Percentiles rank a stretch among this genome's conserved stretches.
phyloP scores from a whole-genome alignment of 495 filamentous ascomycete species.

The Penicillium daleae region DNA sequence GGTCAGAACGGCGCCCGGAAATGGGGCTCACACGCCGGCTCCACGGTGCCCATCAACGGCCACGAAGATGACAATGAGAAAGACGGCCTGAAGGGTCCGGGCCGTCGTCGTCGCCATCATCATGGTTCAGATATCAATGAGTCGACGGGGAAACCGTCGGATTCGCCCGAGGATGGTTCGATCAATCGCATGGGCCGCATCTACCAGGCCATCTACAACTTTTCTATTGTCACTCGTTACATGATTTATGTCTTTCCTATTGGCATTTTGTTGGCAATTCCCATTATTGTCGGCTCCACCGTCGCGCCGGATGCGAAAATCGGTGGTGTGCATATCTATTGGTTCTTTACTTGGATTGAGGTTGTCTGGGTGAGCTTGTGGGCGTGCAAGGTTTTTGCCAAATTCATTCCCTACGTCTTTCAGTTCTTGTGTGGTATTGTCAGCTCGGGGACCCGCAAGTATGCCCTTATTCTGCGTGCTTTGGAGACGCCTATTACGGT shows the following conservation, averaged over 20 bases:
- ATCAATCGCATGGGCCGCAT: conserved; percentile 84
- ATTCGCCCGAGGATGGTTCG: conserved; percentile 59
- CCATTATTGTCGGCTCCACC: conserved; percentile 76
- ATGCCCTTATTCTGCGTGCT: conserved; percentile 76
- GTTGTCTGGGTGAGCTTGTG: conserved; percentile 88
- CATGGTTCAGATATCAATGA: conserved; percentile 45
- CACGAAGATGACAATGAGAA: conserved; percentile 45
- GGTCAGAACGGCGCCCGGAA: conserved; percentile 50
- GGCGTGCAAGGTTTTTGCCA: conserved; percentile 81
- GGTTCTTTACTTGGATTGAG: conserved; percentile 91
- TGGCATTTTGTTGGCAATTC: conserved; percentile 72
- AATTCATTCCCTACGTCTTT: conserved; percentile 78
- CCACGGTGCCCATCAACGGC: conserved; percentile 21
- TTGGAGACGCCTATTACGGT: conserved; percentile 85
- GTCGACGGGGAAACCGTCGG: conserved; percentile 44
- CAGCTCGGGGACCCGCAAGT: conserved; percentile 89
- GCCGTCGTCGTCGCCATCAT: conserved; percentile 50
- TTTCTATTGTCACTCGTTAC: conserved; percentile 85
- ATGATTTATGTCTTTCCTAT: conserved; percentile 86
- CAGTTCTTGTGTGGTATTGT: conserved; percentile 88
- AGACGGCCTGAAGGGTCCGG: conserved; percentile 49
- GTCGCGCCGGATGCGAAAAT: conserved; percentile 56
- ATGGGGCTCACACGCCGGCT: conserved; percentile 34
- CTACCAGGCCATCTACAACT: conserved; percentile 82
- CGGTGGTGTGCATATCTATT: conserved; percentile 68